Evolutionary conservation across 768 basidiomycete genomes (phyloP).

Genomic region (Coprinopsis strossmayeri): DNA sequence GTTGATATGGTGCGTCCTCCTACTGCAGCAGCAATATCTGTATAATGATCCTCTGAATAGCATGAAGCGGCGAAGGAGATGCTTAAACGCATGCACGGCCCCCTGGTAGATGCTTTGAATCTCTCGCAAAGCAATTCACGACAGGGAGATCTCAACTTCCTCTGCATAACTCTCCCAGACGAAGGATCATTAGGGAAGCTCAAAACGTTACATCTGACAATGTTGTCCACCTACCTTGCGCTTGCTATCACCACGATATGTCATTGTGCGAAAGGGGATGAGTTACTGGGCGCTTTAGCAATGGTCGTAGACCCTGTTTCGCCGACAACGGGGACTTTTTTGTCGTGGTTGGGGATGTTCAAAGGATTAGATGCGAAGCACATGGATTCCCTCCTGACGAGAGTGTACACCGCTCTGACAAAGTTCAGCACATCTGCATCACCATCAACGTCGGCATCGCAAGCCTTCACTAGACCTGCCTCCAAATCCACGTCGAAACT

Average conservation of each 20-base stretch:
- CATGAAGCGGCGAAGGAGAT: constrained; percentile 42
- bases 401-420: constrained; percentile 50
- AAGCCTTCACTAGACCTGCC: not conserved
- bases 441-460: not conserved
- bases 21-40: not conserved
- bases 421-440: constrained; percentile 18
- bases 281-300: constrained; percentile 15
- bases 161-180: constrained; percentile 23
- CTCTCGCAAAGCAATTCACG: constrained; percentile 12
- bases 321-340: constrained; percentile 28
- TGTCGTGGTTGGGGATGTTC: constrained; percentile 47
- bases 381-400: constrained; percentile 50
- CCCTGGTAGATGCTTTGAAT: constrained; percentile 30
- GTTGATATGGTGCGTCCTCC: constrained; percentile 62
- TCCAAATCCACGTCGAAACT: not conserved
- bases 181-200: constrained; percentile 8
- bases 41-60: constrained; percentile 25
- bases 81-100: constrained; percentile 39
- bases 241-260: constrained; percentile 35
- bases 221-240: constrained; percentile 55
- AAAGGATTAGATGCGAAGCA: constrained; percentile 43
- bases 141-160: not conserved
- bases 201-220: constrained; percentile 34
- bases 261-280: constrained; percentile 12
- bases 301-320: not conserved